Conservation (phyloP, 768 basidiomycete genomes). For the Pulveroboletus frians region DNA sequence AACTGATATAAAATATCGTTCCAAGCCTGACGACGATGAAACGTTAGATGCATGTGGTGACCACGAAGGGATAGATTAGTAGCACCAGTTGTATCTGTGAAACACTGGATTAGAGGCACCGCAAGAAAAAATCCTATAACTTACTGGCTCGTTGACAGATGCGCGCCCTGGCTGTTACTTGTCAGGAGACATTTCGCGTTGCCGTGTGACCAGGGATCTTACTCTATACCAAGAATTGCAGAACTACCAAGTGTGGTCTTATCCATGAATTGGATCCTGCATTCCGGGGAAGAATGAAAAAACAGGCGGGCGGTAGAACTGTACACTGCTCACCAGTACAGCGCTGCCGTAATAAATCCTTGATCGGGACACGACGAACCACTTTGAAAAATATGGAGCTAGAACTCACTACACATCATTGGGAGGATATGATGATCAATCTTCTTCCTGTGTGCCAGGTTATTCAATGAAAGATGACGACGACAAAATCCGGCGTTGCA, state of each 20-base stretch:
- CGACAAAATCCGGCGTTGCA: background rate
- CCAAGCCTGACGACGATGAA: conserved; percentile 48
- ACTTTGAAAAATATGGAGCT: background rate
- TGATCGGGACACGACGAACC: background rate
- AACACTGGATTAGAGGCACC: background rate
- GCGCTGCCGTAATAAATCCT: conserved; percentile 30
- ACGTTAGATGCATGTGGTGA: background rate
- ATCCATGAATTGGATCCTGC: conserved; percentile 78
- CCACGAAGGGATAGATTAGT: background rate
- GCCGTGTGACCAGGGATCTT: conserved; percentile 10
- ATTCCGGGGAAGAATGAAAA: background rate
- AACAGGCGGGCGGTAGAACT: background rate
- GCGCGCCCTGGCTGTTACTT: conserved; percentile 45
- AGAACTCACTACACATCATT: conserved; percentile 62
- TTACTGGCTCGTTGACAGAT: conserved; percentile 63
- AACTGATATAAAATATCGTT: conserved; percentile 69
- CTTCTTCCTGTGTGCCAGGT: conserved; percentile 39
- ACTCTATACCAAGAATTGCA: conserved; percentile 70
- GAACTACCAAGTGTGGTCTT: conserved; percentile 65
- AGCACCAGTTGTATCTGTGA: conserved; percentile 61
- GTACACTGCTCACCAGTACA: conserved; percentile 43
- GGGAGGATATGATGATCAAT: conserved; percentile 66
- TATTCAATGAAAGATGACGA: background rate
- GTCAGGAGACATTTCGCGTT: background rate
- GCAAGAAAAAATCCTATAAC: conserved; percentile 9